These are phyloP conservation scores for Jackrogersella minutella DNA, from an alignment of 495 filamentous ascomycete genomes.

Conservation along the genomic window DNA sequence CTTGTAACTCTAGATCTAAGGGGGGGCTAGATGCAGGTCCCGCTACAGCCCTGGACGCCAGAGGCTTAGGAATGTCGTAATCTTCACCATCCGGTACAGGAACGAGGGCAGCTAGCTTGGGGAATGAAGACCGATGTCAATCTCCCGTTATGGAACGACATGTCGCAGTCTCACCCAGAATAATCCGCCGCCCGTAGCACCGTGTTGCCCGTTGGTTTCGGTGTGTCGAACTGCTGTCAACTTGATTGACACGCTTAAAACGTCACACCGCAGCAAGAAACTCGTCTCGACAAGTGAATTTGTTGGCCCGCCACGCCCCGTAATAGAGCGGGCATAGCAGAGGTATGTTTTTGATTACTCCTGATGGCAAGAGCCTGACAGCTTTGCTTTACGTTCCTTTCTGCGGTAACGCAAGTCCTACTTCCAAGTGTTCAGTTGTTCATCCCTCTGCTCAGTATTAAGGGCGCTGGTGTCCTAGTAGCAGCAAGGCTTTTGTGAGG, in stretches of 20 bases:
- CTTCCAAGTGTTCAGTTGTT: background rate
- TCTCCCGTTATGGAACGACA: conserved; percentile 38
- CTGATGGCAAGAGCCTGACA: conserved; percentile 15
- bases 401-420: conserved; percentile 20
- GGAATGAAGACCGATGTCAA: conserved; percentile 35
- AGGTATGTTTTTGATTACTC: conserved; percentile 6
- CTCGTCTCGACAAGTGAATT: conserved; percentile 38
- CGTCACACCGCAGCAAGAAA: conserved; percentile 38
- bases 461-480: conserved; percentile 3
- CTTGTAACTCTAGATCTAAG: conserved; percentile 6
- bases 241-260: conserved; percentile 25
- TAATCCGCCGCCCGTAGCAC: conserved; percentile 26
- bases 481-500: background rate
- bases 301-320: conserved; percentile 19
- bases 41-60: conserved; percentile 10
- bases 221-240: conserved; percentile 30
- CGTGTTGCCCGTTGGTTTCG: conserved; percentile 34
- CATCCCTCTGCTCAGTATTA: conserved; percentile 12
- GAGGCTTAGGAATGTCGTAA: conserved; percentile 34
- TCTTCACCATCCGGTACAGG: conserved; percentile 26
- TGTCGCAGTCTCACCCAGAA: conserved; percentile 35
- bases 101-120: conserved; percentile 28
- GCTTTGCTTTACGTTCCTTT: conserved; percentile 24
- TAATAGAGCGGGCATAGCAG: background rate
- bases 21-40: conserved; percentile 27